A percentile compares a stretch with the other conserved stretches of the same genome.
These are phyloP conservation scores for Jaltomata sinuosa DNA, from an alignment of 257 asterid genomes.

Conservation along the genomic window DNA sequence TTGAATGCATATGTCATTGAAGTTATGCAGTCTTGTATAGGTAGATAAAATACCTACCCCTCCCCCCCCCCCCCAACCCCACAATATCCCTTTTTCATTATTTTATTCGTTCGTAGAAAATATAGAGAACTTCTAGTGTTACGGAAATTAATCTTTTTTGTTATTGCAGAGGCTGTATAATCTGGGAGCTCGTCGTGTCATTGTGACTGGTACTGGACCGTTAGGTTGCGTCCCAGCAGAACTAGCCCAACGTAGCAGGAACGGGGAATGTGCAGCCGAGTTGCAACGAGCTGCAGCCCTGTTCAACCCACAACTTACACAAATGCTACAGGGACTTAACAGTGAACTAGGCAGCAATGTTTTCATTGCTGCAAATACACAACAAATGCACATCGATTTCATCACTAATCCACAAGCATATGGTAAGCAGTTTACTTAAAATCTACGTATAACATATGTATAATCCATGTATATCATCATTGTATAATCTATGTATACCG, in stretches of 20 bases:
- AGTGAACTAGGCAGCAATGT: conserved; percentile 19
- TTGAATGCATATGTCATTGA: not conserved
- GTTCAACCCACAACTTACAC: conserved; percentile 56
- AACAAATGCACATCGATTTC: conserved; percentile 33
- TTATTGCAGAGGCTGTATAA: conserved; percentile 33
- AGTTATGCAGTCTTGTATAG: not conserved
- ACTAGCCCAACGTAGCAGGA: conserved; percentile 42
- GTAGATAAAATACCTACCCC: not conserved
- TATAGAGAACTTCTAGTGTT: not conserved
- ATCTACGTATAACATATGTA: too few species aligned
- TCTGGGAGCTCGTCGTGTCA: conserved; percentile 47
- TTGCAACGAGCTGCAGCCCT: conserved; percentile 54
- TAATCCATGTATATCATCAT: too few species aligned
- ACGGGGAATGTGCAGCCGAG: conserved; percentile 52
- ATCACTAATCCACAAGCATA: conserved; percentile 43
- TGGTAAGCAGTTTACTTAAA: conserved; percentile 33
- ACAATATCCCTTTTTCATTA: not conserved
- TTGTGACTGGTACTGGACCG: conserved; percentile 81
- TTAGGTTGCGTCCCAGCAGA: conserved; percentile 82
- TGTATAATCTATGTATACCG: too few species aligned
- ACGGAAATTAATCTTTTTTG: not conserved
- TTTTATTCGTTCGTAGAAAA: not conserved
- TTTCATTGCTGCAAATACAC: conserved; percentile 56
- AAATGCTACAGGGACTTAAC: conserved; percentile 37
- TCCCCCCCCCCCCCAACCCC: not conserved